Base-by-base conservation (phyloP, 1,284 basidiomycete species). In the Ceratobasidium sp. region DNA sequence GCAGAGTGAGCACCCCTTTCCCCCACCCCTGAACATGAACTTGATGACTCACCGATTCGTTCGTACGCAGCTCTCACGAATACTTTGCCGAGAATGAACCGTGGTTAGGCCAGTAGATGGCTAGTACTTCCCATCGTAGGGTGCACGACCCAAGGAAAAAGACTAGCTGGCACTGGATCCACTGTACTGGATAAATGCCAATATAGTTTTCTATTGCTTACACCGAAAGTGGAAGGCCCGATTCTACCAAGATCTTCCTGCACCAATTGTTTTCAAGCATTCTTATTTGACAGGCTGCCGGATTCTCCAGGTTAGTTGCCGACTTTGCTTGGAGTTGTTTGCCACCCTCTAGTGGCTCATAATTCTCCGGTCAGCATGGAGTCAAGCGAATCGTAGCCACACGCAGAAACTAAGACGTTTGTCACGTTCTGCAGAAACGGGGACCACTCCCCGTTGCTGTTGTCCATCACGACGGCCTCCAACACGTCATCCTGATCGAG, bases 21-120 rank as follows among this genome's bases (percentile, higher is more conserved):
- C 43, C 40, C 56, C 15, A 49, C 8, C 37, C 66, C 8, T 37
- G 40, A 40, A 37, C 17, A 64, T 64, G 34, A n/a, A 1, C 4
- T 51, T 8, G 0, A 54, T 54, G 52, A 57, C 71, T 66, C 37
- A 75, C 25, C 34, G 32, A 52, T 57, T 54, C 34, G 4, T n/a
- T 40, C 37, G 17, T 37, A 32, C 29, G 17, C 37, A 75, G 71
- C 71, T 75, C 71, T 65, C 71, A 75, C 49, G 71, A 75, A 40
- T 75, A 75, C 71, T 75, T 75, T n/a, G 71, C 71, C 71, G 71
- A 75, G 62, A 76, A 76, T 76, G 51, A 43, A n/a, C 71, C 71
- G 62, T 75, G 61, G 61, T 56, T 75, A 49, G 62, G 71, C 61
- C 51, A 56, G 62, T 75, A 66, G 29, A 66, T 51, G 51, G 8